Evolutionary conservation across 805 yeast species (phyloP).

Genomic region (Wickerhamiella nectarea): DNA sequence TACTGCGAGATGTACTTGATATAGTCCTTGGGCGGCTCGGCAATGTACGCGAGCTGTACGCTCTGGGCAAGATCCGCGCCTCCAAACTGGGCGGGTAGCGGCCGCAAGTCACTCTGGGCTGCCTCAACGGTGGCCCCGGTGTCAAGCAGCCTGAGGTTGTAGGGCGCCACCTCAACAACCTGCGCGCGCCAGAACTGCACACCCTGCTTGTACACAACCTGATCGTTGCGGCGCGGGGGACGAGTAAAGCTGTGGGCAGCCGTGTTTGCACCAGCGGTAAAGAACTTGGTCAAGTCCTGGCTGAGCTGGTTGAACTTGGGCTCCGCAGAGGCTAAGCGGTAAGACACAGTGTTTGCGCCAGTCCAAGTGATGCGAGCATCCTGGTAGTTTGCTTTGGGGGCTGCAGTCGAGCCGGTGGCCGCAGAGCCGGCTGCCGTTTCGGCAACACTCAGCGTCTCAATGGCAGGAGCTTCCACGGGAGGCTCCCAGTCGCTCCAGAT

Average conservation of each 20-base stretch:
- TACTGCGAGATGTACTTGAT: constrained; percentile 39
- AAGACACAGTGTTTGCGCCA: constrained; percentile 16
- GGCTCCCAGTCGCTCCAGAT: constrained; percentile 49
- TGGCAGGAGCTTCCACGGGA: no score
- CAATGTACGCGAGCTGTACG: constrained; percentile 39
- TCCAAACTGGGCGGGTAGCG: constrained; percentile 39
- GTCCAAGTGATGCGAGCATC: constrained; percentile 27
- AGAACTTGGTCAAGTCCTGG: constrained; percentile 21
- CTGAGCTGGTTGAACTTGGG: constrained; percentile 16
- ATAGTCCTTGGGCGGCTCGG: constrained; percentile 49
- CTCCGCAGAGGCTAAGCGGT: constrained; percentile 17
- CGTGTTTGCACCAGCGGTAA: constrained; percentile 23
- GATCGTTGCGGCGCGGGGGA: constrained; percentile 39
- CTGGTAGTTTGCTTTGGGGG: constrained; percentile 22
- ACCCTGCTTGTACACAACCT: constrained; percentile 42
- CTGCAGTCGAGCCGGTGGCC: constrained; percentile 11
- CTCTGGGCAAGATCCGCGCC: constrained; percentile 39
- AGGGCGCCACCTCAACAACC: constrained; percentile 37
- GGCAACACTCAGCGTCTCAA: constrained; percentile 20
- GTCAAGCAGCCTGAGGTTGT: constrained; percentile 46
- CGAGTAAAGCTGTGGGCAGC: constrained; percentile 19
- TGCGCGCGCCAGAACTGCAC: constrained; percentile 44
- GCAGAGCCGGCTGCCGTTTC: constrained; percentile 15
- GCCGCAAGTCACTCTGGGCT: constrained; percentile 33
- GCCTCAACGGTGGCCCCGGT: constrained; percentile 43